Conservation (phyloP, 2,329 filamentous ascomycete species). For the Diplodia intermedia region DNA sequence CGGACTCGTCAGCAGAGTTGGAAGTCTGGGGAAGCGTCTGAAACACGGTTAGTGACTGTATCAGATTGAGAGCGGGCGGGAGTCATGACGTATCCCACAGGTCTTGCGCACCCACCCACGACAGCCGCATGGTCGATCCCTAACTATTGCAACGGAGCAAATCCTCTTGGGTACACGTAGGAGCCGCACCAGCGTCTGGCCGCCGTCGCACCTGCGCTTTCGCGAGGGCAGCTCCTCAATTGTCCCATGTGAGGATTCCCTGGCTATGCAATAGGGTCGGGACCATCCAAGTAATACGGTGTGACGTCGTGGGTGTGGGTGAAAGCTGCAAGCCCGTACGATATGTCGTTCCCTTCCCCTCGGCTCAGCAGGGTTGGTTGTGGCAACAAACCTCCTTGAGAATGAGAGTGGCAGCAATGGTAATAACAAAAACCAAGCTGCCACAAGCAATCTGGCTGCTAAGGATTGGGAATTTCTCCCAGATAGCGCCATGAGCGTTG, state of each 20-base stretch:
- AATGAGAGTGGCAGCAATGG: slow-evolving; percentile 48
- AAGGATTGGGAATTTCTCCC: slow-evolving; percentile 53
- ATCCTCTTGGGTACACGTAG: background rate
- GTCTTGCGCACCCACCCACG: background rate
- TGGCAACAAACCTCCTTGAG: slow-evolving; percentile 50
- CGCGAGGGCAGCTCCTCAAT: background rate
- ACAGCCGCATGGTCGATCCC: background rate
- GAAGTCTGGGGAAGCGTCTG: slow-evolving; percentile 19
- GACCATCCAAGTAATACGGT: background rate
- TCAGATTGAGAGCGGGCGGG: slow-evolving; percentile 2
- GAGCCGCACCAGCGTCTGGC: background rate
- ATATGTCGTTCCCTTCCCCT: background rate
- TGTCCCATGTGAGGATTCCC: background rate
- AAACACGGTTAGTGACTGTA: slow-evolving; percentile 33
- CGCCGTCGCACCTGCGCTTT: background rate
- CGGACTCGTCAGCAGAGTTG: slow-evolving; percentile 28
- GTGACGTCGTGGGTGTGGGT: background rate
- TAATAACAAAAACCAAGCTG: slow-evolving; percentile 51
- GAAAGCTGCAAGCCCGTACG: background rate
- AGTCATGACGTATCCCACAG: slow-evolving; percentile 16
- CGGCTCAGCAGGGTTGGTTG: background rate
- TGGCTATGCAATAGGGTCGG: background rate
- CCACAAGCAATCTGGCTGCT: slow-evolving; percentile 55
- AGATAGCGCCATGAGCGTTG: slow-evolving; percentile 52
- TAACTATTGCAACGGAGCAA: background rate